Percentiles rank a stretch among this genome's conserved stretches.
Evolutionary conservation across 768 basidiomycete genomes (phyloP).

Genomic region (Hygrophorus russula): DNA sequence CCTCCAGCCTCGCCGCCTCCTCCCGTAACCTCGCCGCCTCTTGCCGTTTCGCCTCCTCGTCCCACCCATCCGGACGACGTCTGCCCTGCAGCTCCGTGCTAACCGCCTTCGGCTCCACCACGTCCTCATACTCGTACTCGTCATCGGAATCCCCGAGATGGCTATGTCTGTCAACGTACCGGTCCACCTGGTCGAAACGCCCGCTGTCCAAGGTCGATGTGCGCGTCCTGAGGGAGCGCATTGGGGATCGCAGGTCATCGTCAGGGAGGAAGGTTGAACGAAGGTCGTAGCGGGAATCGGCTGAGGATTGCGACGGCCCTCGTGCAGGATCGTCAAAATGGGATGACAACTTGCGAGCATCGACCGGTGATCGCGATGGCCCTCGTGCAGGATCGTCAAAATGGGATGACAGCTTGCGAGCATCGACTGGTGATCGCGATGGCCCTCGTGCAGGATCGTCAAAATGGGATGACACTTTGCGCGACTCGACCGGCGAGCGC

Average conservation of each 20-base stretch:
- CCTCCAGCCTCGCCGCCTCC: constrained; percentile 9
- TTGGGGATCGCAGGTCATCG: background rate
- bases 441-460: constrained; percentile 11
- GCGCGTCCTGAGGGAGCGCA: background rate
- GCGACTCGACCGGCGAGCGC: constrained; percentile 4
- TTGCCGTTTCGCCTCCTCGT: too few relatives aligned
- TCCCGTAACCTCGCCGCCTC: too few relatives aligned
- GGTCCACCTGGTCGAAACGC: too few relatives aligned
- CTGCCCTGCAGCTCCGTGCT: constrained; percentile 9
- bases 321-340: too few relatives aligned
- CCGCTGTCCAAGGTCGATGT: background rate
- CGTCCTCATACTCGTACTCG: constrained; percentile 11
- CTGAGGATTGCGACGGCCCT: constrained; percentile 9
- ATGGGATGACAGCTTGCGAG: too few relatives aligned
- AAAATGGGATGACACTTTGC: too few relatives aligned
- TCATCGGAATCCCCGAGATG: constrained; percentile 6
- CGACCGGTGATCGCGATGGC: constrained; percentile 8
- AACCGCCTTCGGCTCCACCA: constrained; percentile 12
- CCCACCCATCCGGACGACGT: background rate
- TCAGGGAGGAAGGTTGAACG: background rate
- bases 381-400: constrained; percentile 11
- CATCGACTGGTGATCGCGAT: constrained; percentile 7
- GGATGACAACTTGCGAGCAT: too few relatives aligned
- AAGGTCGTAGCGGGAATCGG: background rate
- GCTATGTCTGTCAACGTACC: too few relatives aligned